Evolutionary conservation across 345 rosid species (phyloP).

Genomic region (Adansonia digitata): DNA sequence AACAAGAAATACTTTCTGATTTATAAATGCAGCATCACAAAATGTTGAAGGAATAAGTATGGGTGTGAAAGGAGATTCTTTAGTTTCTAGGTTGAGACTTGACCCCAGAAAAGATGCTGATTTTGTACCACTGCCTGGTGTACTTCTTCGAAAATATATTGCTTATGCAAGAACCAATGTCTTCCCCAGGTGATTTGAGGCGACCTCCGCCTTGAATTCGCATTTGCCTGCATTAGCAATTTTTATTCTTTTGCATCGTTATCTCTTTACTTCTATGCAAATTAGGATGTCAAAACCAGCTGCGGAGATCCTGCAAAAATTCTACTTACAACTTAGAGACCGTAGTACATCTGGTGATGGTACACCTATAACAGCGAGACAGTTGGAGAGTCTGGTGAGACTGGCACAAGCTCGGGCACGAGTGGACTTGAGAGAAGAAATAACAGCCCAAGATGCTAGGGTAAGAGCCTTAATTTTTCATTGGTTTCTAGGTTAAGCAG

Average conservation of each 20-base stretch:
- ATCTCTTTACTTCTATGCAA: constrained; percentile 5
- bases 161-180: constrained; percentile 80
- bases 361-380: constrained; percentile 97
- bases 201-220: neutral
- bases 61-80: constrained; percentile 46
- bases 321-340: constrained; percentile 85
- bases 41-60: constrained; percentile 33
- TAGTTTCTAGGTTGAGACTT: constrained; percentile 76
- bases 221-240: neutral
- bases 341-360: constrained; percentile 83
- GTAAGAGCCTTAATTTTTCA: constrained; percentile 27
- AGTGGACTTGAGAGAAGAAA: constrained; percentile 85
- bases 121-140: constrained; percentile 75
- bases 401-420: constrained; percentile 93
- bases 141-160: constrained; percentile 84
- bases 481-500: neutral
- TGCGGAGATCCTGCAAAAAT: constrained; percentile 78
- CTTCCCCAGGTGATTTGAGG: constrained; percentile 69
- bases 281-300: constrained; percentile 87
- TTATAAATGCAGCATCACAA: constrained; percentile 39
- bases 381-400: constrained; percentile 90
- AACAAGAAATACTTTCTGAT: constrained; percentile 14
- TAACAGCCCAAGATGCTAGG: constrained; percentile 84
- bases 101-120: constrained; percentile 61
- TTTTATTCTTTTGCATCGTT: neutral